These are phyloP conservation scores for Coemansia sp. DNA, from an alignment of 192 early-diverging fungal species.

Conservation along the genomic window DNA sequence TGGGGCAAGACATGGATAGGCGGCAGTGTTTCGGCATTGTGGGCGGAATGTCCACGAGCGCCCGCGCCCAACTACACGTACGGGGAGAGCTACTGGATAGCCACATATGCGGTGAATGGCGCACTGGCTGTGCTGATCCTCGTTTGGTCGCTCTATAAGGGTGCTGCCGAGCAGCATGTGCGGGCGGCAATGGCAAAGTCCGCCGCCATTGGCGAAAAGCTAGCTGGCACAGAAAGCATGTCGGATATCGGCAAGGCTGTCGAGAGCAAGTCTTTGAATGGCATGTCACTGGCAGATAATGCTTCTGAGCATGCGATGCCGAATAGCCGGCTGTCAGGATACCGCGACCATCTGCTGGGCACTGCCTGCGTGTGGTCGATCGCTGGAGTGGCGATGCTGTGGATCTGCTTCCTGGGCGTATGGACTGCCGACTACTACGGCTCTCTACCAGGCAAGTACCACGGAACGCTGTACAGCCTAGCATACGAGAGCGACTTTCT, in stretches of 20 bases:
- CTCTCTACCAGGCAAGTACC: constrained; percentile 32
- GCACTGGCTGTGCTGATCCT: constrained; percentile 30
- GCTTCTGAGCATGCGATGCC: no score
- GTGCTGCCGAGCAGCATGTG: constrained; percentile 21
- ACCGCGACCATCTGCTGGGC: constrained; percentile 44
- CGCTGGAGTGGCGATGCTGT: constrained; percentile 28
- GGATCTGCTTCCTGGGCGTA: constrained; percentile 52
- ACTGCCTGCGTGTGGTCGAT: constrained; percentile 39
- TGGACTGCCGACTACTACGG: constrained; percentile 60
- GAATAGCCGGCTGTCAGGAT: constrained; percentile 18
- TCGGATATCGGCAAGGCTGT: neutral
- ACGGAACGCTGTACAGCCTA: constrained; percentile 57
- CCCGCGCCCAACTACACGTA: constrained; percentile 33
- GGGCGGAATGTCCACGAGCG: constrained; percentile 45
- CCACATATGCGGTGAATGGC: constrained; percentile 32
- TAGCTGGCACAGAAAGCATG: neutral
- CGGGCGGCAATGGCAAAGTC: constrained; percentile 3
- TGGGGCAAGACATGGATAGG: constrained; percentile 28
- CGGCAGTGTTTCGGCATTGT: constrained; percentile 17
- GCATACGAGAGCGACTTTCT: constrained; percentile 55
- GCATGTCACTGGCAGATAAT: no score
- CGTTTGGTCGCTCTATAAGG: constrained; percentile 51
- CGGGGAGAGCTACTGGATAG: constrained; percentile 42
- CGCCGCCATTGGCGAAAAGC: constrained; percentile 2
- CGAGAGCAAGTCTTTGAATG: no score